These are phyloP conservation scores for Sophora flavescens DNA, from an alignment of 306 rosid species.

Conservation along the genomic window DNA sequence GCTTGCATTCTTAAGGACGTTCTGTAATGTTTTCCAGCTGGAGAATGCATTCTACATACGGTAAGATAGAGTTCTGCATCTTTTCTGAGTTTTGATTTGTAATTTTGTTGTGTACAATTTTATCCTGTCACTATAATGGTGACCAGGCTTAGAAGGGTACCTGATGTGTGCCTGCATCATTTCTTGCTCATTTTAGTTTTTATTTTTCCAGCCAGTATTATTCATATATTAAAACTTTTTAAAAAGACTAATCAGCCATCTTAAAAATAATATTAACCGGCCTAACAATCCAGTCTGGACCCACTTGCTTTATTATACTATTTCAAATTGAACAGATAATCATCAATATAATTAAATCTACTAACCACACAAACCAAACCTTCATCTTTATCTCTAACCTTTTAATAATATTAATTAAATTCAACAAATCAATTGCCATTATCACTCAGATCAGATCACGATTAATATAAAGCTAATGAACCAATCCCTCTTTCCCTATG, in stretches of 20 bases:
- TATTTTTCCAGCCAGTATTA: constrained; percentile 1
- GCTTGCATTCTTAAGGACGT: not conserved
- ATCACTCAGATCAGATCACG: constrained; percentile 46
- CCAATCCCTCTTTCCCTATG: constrained; percentile 5
- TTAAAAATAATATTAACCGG: not conserved
- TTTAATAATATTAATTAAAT: constrained; percentile 50
- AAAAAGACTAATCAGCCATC: constrained; percentile 10
- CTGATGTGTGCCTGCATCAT: constrained; percentile 18
- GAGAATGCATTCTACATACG: not conserved
- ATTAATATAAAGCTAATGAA: constrained; percentile 35
- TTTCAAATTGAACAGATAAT: constrained; percentile 57
- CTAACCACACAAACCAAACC: constrained; percentile 52
- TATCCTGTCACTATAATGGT: constrained; percentile 23
- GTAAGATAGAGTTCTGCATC: not conserved
- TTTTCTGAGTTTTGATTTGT: constrained; percentile 3
- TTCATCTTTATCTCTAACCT: constrained; percentile 52
- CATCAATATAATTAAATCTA: constrained; percentile 49
- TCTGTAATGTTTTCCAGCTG: constrained; percentile 37
- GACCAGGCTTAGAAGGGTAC: constrained; percentile 2
- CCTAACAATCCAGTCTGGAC: constrained; percentile 49
- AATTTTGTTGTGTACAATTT: constrained; percentile 32
- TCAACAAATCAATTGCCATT: constrained; percentile 45
- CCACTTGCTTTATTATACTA: constrained; percentile 47
- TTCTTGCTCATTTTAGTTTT: not conserved
- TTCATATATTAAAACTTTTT: not conserved